A percentile compares a stretch with the other conserved stretches of the same genome.
Evolutionary conservation across 1,284 basidiomycete genomes (phyloP).

Genomic region (Phylloporus sp.): DNA sequence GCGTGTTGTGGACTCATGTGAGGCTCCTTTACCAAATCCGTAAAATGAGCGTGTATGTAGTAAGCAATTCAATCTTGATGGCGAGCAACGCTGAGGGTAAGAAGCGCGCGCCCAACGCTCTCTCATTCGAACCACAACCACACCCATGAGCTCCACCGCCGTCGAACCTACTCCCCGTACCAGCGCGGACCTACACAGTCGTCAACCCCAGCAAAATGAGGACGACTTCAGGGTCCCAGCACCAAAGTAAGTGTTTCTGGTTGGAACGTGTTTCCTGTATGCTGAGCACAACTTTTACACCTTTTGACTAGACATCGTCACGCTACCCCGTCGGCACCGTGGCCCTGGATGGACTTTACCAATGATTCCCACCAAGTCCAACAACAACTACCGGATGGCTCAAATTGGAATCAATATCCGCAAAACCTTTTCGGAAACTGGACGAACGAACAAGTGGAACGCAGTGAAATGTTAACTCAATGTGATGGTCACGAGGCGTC

Average conservation of each 20-base stretch:
- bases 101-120: neutral
- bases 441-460: slow-evolving; percentile 46
- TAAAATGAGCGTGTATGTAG: too few species aligned
- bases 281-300: neutral
- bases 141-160: slow-evolving; percentile 17
- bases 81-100: too few species aligned
- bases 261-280: neutral
- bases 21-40: too few species aligned
- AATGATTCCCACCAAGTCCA: slow-evolving; percentile 14
- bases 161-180: neutral
- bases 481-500: slow-evolving; percentile 33
- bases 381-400: neutral
- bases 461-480: slow-evolving; percentile 42
- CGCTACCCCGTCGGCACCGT: slow-evolving; percentile 39
- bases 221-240: slow-evolving; percentile 22
- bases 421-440: slow-evolving; percentile 54
- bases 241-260: slow-evolving; percentile 23
- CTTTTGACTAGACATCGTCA: slow-evolving; percentile 33
- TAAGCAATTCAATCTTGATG: too few species aligned
- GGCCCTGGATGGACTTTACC: slow-evolving; percentile 40
- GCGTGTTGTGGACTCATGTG: too few species aligned
- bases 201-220: neutral
- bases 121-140: neutral
- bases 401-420: slow-evolving; percentile 43
- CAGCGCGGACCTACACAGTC: slow-evolving; percentile 1